Percentiles rank a stretch among this genome's conserved stretches.
Evolutionary conservation across 2,329 filamentous ascomycete species (phyloP).

Genomic region (Fusarium lyarnte): DNA sequence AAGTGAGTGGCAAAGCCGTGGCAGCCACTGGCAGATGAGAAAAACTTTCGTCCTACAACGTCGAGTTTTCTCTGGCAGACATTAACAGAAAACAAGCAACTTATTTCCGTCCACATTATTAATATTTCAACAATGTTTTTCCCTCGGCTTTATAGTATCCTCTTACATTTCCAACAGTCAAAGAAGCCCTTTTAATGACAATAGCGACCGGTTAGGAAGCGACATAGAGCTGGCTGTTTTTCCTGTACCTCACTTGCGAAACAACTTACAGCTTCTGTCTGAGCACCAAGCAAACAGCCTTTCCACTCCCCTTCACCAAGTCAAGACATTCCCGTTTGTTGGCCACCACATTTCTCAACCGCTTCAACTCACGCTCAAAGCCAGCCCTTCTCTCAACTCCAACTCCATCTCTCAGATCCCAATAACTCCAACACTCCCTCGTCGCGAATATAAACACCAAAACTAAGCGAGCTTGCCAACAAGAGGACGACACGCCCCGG

Average conservation of each 20-base stretch:
- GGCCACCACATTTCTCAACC: rapidly evolving
- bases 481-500: slow-evolving; percentile 17
- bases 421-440: neutral
- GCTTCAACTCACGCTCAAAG: neutral
- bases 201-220: rapidly evolving
- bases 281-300: neutral
- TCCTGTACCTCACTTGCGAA: rapidly evolving
- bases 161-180: neutral
- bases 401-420: no score
- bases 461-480: neutral
- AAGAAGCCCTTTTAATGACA: neutral
- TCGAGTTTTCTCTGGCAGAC: neutral
- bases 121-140: rapidly evolving
- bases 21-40: neutral
- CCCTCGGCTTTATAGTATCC: no score
- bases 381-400: neutral
- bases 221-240: neutral
- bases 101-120: no score
- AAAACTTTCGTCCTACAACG: neutral
- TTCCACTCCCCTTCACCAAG: rapidly evolving
- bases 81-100: neutral
- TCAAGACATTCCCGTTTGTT: rapidly evolving
- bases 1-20: neutral
- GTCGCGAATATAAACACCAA: neutral
- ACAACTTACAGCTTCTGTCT: neutral